Base-by-base conservation (phyloP, 352 stramenopile species). In the Phytophthora rubi region DNA sequence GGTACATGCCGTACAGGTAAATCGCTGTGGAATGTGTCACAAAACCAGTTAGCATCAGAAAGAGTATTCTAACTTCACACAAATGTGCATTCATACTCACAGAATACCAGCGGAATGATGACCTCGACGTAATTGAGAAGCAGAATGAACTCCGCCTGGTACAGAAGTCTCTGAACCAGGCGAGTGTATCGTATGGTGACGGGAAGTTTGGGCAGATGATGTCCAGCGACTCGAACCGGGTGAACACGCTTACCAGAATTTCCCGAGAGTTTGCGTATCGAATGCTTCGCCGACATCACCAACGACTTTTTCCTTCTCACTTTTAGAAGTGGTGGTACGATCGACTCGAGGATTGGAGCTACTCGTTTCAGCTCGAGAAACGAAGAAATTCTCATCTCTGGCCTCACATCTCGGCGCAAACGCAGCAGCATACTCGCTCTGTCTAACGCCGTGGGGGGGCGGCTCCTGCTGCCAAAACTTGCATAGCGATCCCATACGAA, bases 41-140 rank as follows among this genome's bases (percentile, higher is more conserved):
- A 54, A 26, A 42, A 52, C 8, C 6, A 16, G 18, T 52, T 52
- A 52, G 45, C 13, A 47, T 21, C 15, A 15, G 44, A 26, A 9
- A 13, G 32, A 42, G 9, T 4, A 15, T 15, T 7, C 4, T 16
- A 44, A 44, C 10, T 7, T n/a, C n/a, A 18, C 13, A 48, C 45
- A 5, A 1, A 5, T 42, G 16, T 15, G 6, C 12, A 8, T 28
- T 15, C 10, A 18, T 8, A 75, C 72, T 62, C 56, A 76, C 68
- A 69, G 26, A 71, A 79, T 2, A 79, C 61, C 15, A 76, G 51
- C 7, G 68, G 71, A 9, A 76, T 68, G 21, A 76, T 52, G 12
- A 79, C 68, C 16, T 79, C 72, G 10, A 81, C 73, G 15, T 73
- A 81, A 32, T 79, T 77, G 30, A 75, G 59, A 10, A 81, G 60